phyloP scores from a whole-genome alignment of 495 filamentous ascomycete genomes.

The Aspergillus asperescens region DNA sequence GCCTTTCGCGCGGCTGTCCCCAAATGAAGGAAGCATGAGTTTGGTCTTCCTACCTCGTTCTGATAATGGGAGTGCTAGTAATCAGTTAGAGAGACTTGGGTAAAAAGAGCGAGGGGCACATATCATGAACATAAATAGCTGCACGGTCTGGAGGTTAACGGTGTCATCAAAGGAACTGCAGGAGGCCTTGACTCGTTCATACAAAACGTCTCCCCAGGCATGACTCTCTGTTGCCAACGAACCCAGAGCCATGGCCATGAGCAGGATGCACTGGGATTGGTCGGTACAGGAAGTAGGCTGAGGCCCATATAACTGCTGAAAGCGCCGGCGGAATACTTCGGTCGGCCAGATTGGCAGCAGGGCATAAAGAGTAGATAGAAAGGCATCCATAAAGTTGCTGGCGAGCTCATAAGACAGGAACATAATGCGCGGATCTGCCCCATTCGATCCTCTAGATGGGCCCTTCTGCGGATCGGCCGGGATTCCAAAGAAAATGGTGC shows the following conservation, averaged over 20 bases:
- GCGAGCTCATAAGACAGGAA: slow-evolving; percentile 37
- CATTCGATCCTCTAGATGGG: slow-evolving; percentile 5
- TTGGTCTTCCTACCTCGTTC: slow-evolving; percentile 40
- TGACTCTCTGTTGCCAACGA: slow-evolving; percentile 32
- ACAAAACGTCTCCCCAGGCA: slow-evolving; percentile 37
- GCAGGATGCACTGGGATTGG: slow-evolving; percentile 25
- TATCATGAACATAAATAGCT: slow-evolving; percentile 43
- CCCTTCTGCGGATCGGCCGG: slow-evolving; percentile 28
- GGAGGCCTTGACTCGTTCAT: slow-evolving; percentile 38
- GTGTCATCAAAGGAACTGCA: slow-evolving; percentile 32
- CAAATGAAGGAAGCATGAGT: slow-evolving; percentile 38
- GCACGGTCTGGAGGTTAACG: slow-evolving; percentile 41
- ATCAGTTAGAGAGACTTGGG: not conserved
- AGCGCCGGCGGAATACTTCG: slow-evolving; percentile 22
- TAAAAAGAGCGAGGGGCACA: slow-evolving; percentile 17
- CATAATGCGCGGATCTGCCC: slow-evolving; percentile 25
- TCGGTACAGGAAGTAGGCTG: slow-evolving; percentile 20
- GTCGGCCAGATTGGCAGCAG: slow-evolving; percentile 32
- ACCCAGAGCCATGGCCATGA: slow-evolving; percentile 31
- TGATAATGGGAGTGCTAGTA: slow-evolving; percentile 37
- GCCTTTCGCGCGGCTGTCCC: slow-evolving; percentile 39
- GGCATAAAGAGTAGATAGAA: slow-evolving; percentile 30
- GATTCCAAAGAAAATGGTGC: slow-evolving; percentile 43
- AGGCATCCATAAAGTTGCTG: slow-evolving; percentile 30
- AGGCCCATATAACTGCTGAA: slow-evolving; percentile 32